Percentiles rank a stretch among this genome's conserved stretches.
phyloP scores from a whole-genome alignment of 2,329 filamentous ascomycete species.

The Colletotrichum sidae region DNA sequence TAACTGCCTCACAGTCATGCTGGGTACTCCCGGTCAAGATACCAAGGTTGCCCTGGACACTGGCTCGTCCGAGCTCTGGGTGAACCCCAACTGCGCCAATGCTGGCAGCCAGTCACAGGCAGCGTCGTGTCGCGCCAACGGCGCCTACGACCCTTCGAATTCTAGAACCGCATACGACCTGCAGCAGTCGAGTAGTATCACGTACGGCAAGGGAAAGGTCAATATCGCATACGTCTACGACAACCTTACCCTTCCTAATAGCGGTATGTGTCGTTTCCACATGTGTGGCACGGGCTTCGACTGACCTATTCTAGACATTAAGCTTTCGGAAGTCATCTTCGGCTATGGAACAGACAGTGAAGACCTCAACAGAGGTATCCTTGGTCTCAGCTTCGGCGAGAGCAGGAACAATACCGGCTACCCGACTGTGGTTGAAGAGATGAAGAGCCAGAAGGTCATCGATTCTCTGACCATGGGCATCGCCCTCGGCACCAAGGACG shows the following conservation, averaged over 20 bases:
- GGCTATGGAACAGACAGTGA: slow-evolving; percentile 44
- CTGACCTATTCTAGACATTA: slow-evolving; percentile 37
- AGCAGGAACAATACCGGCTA: slow-evolving; percentile 42
- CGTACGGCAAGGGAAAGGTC: slow-evolving; percentile 46
- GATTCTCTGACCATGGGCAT: slow-evolving; percentile 47
- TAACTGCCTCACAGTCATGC: slow-evolving; percentile 22
- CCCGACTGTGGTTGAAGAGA: slow-evolving; percentile 45
- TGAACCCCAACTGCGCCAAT: slow-evolving; percentile 61
- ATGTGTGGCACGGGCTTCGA: background rate
- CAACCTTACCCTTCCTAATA: slow-evolving; percentile 44
- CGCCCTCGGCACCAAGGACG: slow-evolving; percentile 46
- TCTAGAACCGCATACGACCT: slow-evolving; percentile 41
- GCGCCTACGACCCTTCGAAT: slow-evolving; percentile 50
- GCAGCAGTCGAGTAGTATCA: slow-evolving; percentile 38
- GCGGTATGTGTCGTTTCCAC: slow-evolving; percentile 34
- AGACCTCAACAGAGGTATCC: slow-evolving; percentile 46
- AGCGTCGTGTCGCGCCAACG: slow-evolving; percentile 53
- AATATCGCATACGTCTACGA: slow-evolving; percentile 45
- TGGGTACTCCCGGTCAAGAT: slow-evolving; percentile 54
- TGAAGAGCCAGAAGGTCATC: slow-evolving; percentile 43
- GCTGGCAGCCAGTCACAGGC: slow-evolving; percentile 48
- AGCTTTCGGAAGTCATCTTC: slow-evolving; percentile 44
- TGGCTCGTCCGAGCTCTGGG: slow-evolving; percentile 67
- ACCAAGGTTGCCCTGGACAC: slow-evolving; percentile 62
- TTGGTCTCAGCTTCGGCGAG: slow-evolving; percentile 47